Percentiles rank a stretch among this genome's conserved stretches.
These are phyloP conservation scores for Nakazawaea ernobii DNA, from an alignment of 805 yeast species.

Conservation along the genomic window DNA sequence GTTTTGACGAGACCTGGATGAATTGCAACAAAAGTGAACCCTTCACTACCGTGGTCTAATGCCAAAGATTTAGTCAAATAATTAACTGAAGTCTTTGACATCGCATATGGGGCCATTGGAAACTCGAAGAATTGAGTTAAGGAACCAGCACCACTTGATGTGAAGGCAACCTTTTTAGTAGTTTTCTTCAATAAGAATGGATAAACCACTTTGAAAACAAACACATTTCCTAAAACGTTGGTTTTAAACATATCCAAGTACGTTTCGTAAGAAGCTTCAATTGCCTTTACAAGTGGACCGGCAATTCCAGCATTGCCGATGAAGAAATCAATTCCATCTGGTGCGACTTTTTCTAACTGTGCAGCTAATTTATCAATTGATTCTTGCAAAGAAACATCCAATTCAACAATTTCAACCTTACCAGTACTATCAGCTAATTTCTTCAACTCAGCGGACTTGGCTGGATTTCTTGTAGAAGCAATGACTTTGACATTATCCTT, in stretches of 20 bases:
- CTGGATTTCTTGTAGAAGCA: conserved; percentile 13
- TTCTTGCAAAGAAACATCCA: conserved; percentile 8
- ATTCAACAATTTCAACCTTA: conserved; percentile 6
- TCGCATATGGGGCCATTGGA: no score
- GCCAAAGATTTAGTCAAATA: no score
- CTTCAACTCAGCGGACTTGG: neutral
- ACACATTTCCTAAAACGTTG: no score
- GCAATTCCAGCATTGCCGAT: conserved; percentile 9
- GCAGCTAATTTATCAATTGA: conserved; percentile 5
- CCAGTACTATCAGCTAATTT: neutral
- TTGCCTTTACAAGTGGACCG: neutral
- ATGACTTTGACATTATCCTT: conserved; percentile 18
- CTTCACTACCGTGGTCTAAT: no score
- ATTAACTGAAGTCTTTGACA: no score
- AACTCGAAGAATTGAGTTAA: no score
- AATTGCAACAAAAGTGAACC: no score
- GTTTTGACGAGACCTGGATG: no score
- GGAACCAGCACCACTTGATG: no score
- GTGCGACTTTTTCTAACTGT: conserved; percentile 1
- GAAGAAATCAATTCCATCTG: conserved; percentile 10
- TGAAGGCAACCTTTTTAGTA: no score
- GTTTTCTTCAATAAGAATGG: no score
- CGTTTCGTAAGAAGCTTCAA: conserved; percentile 23
- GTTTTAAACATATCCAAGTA: conserved; percentile 23
- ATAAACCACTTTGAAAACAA: no score